These are phyloP conservation scores for Oleoguttula mirabilis DNA, from an alignment of 495 filamentous ascomycete genomes.

Conservation along the genomic window DNA sequence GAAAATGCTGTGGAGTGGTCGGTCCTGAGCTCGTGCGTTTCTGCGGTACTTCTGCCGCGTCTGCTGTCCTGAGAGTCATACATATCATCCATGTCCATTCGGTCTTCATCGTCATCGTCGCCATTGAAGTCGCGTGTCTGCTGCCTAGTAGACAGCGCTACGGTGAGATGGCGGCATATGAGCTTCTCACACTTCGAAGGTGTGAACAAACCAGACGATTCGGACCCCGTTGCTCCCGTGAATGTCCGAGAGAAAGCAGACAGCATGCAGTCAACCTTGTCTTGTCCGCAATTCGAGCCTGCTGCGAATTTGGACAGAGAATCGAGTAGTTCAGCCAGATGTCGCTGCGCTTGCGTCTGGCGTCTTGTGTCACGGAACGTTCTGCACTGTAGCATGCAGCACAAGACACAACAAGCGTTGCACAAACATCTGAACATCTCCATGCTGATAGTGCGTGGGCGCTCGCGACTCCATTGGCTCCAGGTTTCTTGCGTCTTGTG, in stretches of 20 bases:
- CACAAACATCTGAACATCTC: slow-evolving; percentile 28
- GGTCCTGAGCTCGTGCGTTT: not conserved
- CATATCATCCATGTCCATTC: slow-evolving; percentile 70
- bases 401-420: slow-evolving; percentile 21
- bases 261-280: slow-evolving; percentile 28
- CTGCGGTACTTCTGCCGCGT: slow-evolving; percentile 19
- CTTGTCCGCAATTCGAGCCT: slow-evolving; percentile 21
- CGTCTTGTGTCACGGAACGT: slow-evolving; percentile 19
- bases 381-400: slow-evolving; percentile 11
- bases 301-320: slow-evolving; percentile 22
- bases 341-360: slow-evolving; percentile 13
- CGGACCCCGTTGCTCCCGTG: too few species aligned
- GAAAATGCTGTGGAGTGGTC: slow-evolving; percentile 3
- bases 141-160: too few species aligned
- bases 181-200: slow-evolving; percentile 2
- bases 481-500: slow-evolving; percentile 20
- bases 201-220: too few species aligned
- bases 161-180: slow-evolving; percentile 7
- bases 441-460: slow-evolving; percentile 22
- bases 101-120: slow-evolving; percentile 35
- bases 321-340: slow-evolving; percentile 17
- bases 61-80: slow-evolving; percentile 47
- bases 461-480: slow-evolving; percentile 19
- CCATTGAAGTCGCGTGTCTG: not conserved
- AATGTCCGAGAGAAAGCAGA: slow-evolving; percentile 1